These are phyloP conservation scores for Trematosphaeria pertusa DNA, from an alignment of 2,329 filamentous ascomycete genomes.

Conservation along the genomic window DNA sequence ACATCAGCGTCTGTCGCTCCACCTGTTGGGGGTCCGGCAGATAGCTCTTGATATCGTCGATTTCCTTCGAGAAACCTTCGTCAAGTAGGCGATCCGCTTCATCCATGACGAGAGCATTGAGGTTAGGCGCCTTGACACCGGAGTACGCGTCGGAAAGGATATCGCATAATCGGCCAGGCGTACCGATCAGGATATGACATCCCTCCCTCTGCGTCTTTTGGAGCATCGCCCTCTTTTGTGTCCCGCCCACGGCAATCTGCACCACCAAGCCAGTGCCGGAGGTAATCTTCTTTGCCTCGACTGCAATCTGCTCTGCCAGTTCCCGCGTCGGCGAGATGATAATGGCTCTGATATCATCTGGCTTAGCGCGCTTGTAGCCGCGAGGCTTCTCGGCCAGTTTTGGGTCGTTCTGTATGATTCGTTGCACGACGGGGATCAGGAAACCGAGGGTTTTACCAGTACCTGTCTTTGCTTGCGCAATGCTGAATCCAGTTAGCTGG, in stretches of 20 bases:
- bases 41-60: conserved; percentile 54
- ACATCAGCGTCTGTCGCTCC: conserved; percentile 88
- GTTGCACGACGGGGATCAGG: conserved; percentile 83
- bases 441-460: conserved; percentile 97
- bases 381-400: conserved; percentile 60
- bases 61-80: conserved; percentile 59
- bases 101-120: conserved; percentile 68
- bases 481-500: conserved; percentile 34
- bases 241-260: conserved; percentile 89
- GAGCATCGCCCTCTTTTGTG: conserved; percentile 75
- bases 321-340: conserved; percentile 70
- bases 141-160: conserved; percentile 71
- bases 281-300: conserved; percentile 75
- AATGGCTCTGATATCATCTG: conserved; percentile 64
- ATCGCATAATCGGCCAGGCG: conserved; percentile 86
- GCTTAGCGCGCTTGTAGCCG: conserved; percentile 49
- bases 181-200: conserved; percentile 89
- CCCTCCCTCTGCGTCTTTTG: conserved; percentile 72
- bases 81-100: conserved; percentile 73
- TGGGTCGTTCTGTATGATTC: conserved; percentile 71
- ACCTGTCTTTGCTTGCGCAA: conserved; percentile 95
- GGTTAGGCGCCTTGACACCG: conserved; percentile 68
- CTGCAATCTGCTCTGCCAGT: conserved; percentile 69
- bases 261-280: conserved; percentile 70
- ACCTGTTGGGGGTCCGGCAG: conserved; percentile 69